Evolutionary conservation across 2,329 filamentous ascomycete genomes (phyloP).

Genomic region (Fusarium napiforme): DNA sequence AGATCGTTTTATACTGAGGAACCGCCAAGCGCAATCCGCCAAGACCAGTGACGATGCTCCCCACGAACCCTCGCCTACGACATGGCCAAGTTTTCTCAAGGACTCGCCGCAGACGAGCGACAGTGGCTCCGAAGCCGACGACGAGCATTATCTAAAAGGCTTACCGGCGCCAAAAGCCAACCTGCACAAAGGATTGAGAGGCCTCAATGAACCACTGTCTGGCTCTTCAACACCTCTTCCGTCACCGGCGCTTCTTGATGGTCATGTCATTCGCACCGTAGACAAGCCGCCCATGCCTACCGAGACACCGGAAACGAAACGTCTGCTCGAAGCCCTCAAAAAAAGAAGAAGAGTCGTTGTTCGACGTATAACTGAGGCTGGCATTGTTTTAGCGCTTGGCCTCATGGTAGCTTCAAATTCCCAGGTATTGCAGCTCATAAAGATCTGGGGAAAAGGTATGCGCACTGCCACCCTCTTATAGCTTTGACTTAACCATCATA

Average conservation of each 20-base stretch:
- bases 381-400: slow-evolving; percentile 62
- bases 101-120: slow-evolving; percentile 77
- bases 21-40: slow-evolving; percentile 30
- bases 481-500: slow-evolving; percentile 40
- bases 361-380: slow-evolving; percentile 64
- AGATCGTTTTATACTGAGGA: slow-evolving; percentile 49
- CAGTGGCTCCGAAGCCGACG: slow-evolving; percentile 94
- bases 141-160: slow-evolving; percentile 88
- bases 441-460: slow-evolving; percentile 62
- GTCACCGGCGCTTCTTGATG: slow-evolving; percentile 59
- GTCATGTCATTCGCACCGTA: slow-evolving; percentile 48
- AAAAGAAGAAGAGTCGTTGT: slow-evolving; percentile 62
- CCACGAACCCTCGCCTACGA: slow-evolving; percentile 40
- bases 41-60: slow-evolving; percentile 34
- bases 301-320: slow-evolving; percentile 29
- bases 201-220: slow-evolving; percentile 64
- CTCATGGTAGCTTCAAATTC: slow-evolving; percentile 60
- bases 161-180: slow-evolving; percentile 81
- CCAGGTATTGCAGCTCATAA: slow-evolving; percentile 58
- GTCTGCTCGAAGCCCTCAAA: slow-evolving; percentile 47
- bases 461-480: neutral
- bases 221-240: slow-evolving; percentile 66
- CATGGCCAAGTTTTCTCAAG: slow-evolving; percentile 53
- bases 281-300: slow-evolving; percentile 33
- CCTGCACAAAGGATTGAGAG: slow-evolving; percentile 81